Evolutionary conservation across 768 basidiomycete species (phyloP).

Genomic region (Mycena chlorophos): DNA sequence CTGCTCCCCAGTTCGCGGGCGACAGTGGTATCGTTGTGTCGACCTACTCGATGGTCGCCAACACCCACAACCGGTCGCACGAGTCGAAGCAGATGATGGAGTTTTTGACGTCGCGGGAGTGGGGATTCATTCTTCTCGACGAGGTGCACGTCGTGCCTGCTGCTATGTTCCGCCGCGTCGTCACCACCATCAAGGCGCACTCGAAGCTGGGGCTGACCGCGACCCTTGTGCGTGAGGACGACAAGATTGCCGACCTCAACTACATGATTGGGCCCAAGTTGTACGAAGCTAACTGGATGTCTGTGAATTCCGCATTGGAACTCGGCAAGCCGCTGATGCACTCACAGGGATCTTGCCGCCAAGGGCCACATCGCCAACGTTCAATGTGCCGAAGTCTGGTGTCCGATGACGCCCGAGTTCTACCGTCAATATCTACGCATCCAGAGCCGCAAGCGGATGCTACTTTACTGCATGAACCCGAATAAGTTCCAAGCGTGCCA

Average conservation of each 20-base stretch:
- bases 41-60: conserved; percentile 99
- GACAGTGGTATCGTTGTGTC: conserved; percentile 98
- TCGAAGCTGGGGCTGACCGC: conserved; percentile 97
- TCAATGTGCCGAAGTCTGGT: conserved; percentile 99
- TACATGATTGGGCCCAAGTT: conserved; percentile 99
- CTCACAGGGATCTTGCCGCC: conserved; percentile 85
- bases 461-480: conserved; percentile 99
- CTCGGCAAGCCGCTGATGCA: conserved; percentile 14
- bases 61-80: conserved; percentile 97
- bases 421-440: conserved; percentile 96
- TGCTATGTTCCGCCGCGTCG: conserved; percentile 96
- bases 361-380: conserved; percentile 99
- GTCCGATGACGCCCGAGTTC: conserved; percentile 99
- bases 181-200: conserved; percentile 98
- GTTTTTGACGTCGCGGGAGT: conserved; percentile 95
- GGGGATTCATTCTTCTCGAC: conserved; percentile 97
- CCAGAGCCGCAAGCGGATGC: conserved; percentile 89
- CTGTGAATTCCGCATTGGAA: conserved; percentile 18
- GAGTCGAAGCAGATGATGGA: conserved; percentile 99
- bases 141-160: conserved; percentile 99
- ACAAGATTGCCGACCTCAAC: conserved; percentile 97
- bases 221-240: conserved; percentile 97
- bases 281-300: conserved; percentile 99
- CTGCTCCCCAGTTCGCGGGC: conserved; percentile 74
- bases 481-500: conserved; percentile 99